Evolutionary conservation across 177 flowering plant genomes (phyloP).

Genomic region (Vitis hybrid): DNA sequence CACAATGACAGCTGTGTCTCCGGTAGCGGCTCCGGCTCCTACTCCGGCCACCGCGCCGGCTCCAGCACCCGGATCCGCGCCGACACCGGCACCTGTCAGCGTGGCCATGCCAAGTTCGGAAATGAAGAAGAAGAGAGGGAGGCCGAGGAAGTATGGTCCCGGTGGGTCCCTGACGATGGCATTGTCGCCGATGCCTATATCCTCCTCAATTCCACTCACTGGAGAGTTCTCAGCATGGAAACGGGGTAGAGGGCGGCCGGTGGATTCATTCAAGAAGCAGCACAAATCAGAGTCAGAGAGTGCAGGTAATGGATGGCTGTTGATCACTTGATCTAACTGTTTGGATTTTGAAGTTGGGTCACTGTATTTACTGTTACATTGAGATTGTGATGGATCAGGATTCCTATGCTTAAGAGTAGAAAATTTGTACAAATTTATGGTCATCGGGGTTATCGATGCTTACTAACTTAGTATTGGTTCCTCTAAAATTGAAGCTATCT

Average conservation of each 20-base stretch:
- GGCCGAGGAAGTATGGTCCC: conserved; percentile 85
- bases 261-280: conserved; percentile 51
- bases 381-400: conserved; percentile 1
- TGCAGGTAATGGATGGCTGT: conserved; percentile 39
- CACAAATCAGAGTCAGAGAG: conserved; percentile 45
- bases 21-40: conserved; percentile 1
- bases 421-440: too few relatives aligned
- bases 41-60: conserved; percentile 1
- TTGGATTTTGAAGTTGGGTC: neutral
- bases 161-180: conserved; percentile 53
- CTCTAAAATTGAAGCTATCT: too few relatives aligned
- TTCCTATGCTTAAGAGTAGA: too few relatives aligned
- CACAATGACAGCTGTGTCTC: conserved; percentile 4
- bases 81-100: conserved; percentile 11
- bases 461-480: too few relatives aligned
- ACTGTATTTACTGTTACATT: conserved; percentile 10
- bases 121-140: conserved; percentile 66
- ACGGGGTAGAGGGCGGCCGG: conserved; percentile 66
- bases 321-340: neutral
- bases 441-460: too few relatives aligned
- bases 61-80: conserved; percentile 7
- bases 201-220: conserved; percentile 60
- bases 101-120: conserved; percentile 16
- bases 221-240: conserved; percentile 62
- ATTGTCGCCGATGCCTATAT: conserved; percentile 87